Base-by-base conservation (phyloP, 345 rosid genomes). In the Arabis alpina region DNA sequence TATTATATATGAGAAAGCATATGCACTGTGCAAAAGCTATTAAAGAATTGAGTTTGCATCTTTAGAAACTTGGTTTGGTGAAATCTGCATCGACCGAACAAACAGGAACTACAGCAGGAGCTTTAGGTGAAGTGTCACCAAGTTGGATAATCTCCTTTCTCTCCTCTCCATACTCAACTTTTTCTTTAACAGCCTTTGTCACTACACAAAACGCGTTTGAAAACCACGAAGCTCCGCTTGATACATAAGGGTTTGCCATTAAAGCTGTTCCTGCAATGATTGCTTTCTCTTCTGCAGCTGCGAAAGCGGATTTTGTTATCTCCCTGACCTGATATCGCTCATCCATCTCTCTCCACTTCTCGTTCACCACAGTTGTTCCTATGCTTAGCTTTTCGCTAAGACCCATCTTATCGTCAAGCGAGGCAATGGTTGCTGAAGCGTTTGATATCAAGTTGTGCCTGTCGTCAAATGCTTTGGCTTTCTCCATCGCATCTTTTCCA, bases 271-370 rank as follows among this genome's bases (percentile, higher is more conserved):
- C 89, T 7, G 98, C 98, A 45, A 44, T 84, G 59, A 88, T 85
- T 13, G 91, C 96, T 67, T 69, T 89, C 74, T 89, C 88, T 80
- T 89, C 98, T 0, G 99, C 98, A 45, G 77, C 92, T 10, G 88
- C 87, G 48, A 87, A 79, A 57, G 99, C 98, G 2, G 92, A 85
- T 59, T 89, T 94, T 2, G 99, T 88, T 76, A 88, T 94, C 84
- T 86, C 99, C 3, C 90, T 88, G 55, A 94, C 98, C 73, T 91
- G 99, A 76, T 83, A 91, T 50, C 89, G 82, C 82, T 86, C 86
- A 71, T 94, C 99, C 73, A 88, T 87, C 77, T 89, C 97, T 58
- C 96, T 84, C 57, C 82, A 84, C 80, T 89, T 94, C 81, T 79
- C 93, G 36, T 97, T 67, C 39, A 89, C 89, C 36, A 82, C 85